phyloP scores from a whole-genome alignment of 495 filamentous ascomycete species.

The Xylaria telfairii region DNA sequence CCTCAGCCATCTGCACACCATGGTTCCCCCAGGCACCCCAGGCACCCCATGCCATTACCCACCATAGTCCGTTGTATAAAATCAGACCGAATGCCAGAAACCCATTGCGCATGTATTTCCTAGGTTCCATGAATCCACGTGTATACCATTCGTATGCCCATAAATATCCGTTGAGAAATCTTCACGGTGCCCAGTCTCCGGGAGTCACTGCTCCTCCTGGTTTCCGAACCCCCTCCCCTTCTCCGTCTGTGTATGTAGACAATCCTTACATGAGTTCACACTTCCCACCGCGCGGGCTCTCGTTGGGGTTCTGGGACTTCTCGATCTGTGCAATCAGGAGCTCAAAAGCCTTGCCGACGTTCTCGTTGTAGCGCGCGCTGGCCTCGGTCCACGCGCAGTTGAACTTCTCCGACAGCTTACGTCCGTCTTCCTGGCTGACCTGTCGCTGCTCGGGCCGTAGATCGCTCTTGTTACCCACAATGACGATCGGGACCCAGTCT shows the following conservation, averaged over 20 bases:
- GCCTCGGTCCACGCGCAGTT: slow-evolving; percentile 95
- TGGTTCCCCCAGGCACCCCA: background rate
- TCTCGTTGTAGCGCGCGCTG: slow-evolving; percentile 90
- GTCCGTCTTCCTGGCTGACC: slow-evolving; percentile 83
- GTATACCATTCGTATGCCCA: slow-evolving; percentile 1
- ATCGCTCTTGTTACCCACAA: slow-evolving; percentile 98
- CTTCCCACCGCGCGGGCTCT: slow-evolving; percentile 78
- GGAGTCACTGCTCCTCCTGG: background rate
- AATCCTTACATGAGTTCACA: slow-evolving; percentile 80
- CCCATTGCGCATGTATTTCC: slow-evolving; percentile 7
- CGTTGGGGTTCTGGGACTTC: slow-evolving; percentile 88
- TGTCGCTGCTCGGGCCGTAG: slow-evolving; percentile 91
- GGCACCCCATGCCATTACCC: slow-evolving; percentile 8
- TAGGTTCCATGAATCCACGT: slow-evolving; percentile 1
- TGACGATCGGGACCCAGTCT: slow-evolving; percentile 87
- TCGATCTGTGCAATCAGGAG: slow-evolving; percentile 94
- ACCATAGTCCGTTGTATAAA: slow-evolving; percentile 6
- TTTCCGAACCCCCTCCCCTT: background rate
- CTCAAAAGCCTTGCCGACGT: slow-evolving; percentile 92
- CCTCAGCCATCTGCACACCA: background rate
- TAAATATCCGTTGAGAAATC: background rate
- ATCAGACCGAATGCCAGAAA: background rate
- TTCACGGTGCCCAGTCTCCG: slow-evolving; percentile 5
- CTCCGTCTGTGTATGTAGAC: background rate
- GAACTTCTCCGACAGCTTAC: slow-evolving; percentile 79